Evolutionary conservation across 2,329 filamentous ascomycete species (phyloP).

Genomic region (Aspergillus sp.): DNA sequence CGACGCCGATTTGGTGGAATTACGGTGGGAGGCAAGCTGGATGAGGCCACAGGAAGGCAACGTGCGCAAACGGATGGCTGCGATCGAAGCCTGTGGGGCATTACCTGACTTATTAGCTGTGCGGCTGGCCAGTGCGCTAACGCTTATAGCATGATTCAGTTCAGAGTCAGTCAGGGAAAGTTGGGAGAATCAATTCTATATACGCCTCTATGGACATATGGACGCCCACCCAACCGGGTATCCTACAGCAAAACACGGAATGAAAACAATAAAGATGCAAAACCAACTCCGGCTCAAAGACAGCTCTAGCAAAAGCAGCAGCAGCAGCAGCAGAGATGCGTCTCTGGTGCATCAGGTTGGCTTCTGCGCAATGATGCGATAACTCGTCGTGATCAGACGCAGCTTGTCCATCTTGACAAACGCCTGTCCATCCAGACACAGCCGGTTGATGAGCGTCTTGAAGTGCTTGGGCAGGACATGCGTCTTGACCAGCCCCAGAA

Average conservation of each 20-base stretch:
- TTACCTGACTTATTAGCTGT: no score
- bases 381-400: slow-evolving; percentile 54
- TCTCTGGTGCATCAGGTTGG: slow-evolving; percentile 12
- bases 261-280: not conserved
- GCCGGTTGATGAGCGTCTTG: slow-evolving; percentile 54
- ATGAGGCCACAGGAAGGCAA: slow-evolving; percentile 7
- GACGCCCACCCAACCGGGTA: slow-evolving; percentile 15
- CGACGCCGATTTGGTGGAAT: not conserved
- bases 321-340: not conserved
- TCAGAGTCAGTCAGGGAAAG: not conserved
- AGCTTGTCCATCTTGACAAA: slow-evolving; percentile 58
- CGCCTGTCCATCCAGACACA: slow-evolving; percentile 55
- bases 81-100: slow-evolving; percentile 10
- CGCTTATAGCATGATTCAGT: not conserved
- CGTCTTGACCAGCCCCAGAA: slow-evolving; percentile 51
- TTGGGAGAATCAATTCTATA: no score
- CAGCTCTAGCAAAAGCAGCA: no score
- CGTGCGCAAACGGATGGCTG: slow-evolving; percentile 26
- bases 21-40: slow-evolving; percentile 4
- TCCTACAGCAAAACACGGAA: not conserved
- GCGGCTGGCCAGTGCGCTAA: no score
- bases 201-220: slow-evolving; percentile 11
- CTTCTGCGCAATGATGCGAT: slow-evolving; percentile 55
- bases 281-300: slow-evolving; percentile 8
- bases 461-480: slow-evolving; percentile 52